Evolutionary conservation across 2,329 filamentous ascomycete species (phyloP).

Genomic region (Colletotrichum tofieldiae): DNA sequence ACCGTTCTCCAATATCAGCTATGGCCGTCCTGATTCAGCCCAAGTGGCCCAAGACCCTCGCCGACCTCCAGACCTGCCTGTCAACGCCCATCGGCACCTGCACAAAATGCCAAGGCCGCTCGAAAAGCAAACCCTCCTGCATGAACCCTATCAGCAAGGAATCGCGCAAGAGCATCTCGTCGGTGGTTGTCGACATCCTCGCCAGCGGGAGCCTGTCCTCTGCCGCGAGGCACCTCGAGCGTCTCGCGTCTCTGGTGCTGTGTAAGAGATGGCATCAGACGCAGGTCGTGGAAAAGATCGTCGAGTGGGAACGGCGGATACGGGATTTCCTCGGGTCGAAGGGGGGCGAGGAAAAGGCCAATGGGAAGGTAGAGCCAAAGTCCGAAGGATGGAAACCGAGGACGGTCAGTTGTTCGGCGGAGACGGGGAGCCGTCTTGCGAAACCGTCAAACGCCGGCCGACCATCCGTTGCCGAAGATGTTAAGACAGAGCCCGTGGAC

Average conservation of each 20-base stretch:
- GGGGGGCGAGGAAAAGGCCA: no score
- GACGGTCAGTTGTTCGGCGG: no score
- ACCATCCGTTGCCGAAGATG: not conserved
- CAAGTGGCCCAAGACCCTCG: constrained; percentile 9
- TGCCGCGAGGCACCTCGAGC: constrained; percentile 12
- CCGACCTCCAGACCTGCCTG: constrained; percentile 20
- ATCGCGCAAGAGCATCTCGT: constrained; percentile 2
- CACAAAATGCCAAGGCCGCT: constrained; percentile 16
- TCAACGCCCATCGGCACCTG: not conserved
- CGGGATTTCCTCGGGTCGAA: not conserved
- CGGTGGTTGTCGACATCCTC: constrained; percentile 9
- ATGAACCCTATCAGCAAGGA: constrained; percentile 9
- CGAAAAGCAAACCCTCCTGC: constrained; percentile 22
- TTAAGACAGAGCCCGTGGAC: not conserved
- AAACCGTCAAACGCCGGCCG: not conserved
- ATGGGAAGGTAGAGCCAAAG: not conserved
- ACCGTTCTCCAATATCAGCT: not conserved
- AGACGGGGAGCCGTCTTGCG: not conserved
- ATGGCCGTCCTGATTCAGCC: not conserved
- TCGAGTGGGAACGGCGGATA: constrained; percentile 12
- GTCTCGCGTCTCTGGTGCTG: constrained; percentile 17
- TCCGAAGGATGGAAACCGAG: not conserved
- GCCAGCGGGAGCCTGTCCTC: constrained; percentile 2
- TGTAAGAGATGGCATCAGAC: constrained; percentile 23
- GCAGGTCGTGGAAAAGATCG: constrained; percentile 15